phyloP scores from a whole-genome alignment of 805 yeast genomes.

The Candida patagonica region DNA sequence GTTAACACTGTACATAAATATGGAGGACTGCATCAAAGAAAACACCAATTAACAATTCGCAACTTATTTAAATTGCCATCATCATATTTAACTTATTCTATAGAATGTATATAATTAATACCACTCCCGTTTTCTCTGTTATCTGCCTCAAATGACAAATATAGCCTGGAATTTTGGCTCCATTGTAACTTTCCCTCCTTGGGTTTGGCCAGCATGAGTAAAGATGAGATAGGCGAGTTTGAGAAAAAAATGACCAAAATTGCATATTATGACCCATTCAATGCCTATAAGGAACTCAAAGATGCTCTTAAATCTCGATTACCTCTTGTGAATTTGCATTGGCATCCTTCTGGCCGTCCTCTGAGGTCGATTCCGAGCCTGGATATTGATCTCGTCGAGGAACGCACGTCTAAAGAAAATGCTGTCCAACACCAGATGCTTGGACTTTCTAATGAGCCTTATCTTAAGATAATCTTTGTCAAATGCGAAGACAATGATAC shows the following conservation, averaged over 20 bases:
- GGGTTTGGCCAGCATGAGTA: background rate
- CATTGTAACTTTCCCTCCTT: background rate
- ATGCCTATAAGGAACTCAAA: slow-evolving; percentile 39
- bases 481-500: slow-evolving; percentile 58
- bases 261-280: slow-evolving; percentile 72
- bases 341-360: slow-evolving; percentile 49
- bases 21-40: too few species aligned
- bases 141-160: background rate
- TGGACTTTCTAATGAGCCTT: slow-evolving; percentile 38
- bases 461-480: slow-evolving; percentile 61
- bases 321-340: slow-evolving; percentile 58
- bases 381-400: slow-evolving; percentile 47
- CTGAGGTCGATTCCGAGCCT: slow-evolving; percentile 55
- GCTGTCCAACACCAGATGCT: slow-evolving; percentile 31
- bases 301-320: slow-evolving; percentile 37
- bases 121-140: background rate
- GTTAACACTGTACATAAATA: too few species aligned
- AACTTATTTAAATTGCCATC: too few species aligned
- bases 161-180: background rate
- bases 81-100: too few species aligned
- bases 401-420: slow-evolving; percentile 34
- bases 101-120: too few species aligned
- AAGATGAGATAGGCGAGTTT: slow-evolving; percentile 6
- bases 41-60: too few species aligned
- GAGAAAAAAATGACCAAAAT: slow-evolving; percentile 25